Base-by-base conservation (phyloP, 495 filamentous ascomycete species). In the Aspergillus baeticus region DNA sequence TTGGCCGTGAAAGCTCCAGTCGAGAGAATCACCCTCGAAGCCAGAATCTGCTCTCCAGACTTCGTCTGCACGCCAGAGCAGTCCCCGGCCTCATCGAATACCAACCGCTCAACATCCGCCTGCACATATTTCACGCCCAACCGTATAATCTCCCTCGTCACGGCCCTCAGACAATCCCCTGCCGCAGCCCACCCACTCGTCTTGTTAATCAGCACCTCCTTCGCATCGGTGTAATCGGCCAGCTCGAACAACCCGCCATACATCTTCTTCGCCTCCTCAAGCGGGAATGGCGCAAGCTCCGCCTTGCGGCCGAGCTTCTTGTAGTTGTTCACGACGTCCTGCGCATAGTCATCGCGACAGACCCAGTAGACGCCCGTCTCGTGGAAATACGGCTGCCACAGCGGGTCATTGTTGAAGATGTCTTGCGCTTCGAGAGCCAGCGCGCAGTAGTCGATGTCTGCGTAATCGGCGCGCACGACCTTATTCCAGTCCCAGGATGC, bases 401-500 rank as follows among this genome's bases (percentile, higher is more conserved):
- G 63, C 4, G 81, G 76, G 66, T 82, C 78, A 0, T 52, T 65
- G 18, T 71, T 71, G 78, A 82, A 88, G 23, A 75, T 65, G 36
- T 80, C 73, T 43, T 77, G 74, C 0, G 85, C 80, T 59, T 85
- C 79, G 15, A 85, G 69, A 15, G 79, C 85, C 10, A 87, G 71
- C 43, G 70, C 54, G 57, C 73, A 77, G 72, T 88, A 88, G 31
- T 81, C 61, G 14, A 73, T 65, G 60, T 85, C 77, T 33, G 72
- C 67, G 67, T 88, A 89, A 62, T 88, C 86, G 51, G 84, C 77
- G 61, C 86, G 84, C 17, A 88, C 68, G 14, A 87, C 81, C 60
- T 87, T 87, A 63, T 87, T 87, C 74, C 81, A 83, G 68, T 88
- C 85, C 73, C 80, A 81, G 1, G 85, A 86, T 21, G 85, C 85